Base-by-base conservation (phyloP, 495 filamentous ascomycete species). In the Aspergillus avenaceus region DNA sequence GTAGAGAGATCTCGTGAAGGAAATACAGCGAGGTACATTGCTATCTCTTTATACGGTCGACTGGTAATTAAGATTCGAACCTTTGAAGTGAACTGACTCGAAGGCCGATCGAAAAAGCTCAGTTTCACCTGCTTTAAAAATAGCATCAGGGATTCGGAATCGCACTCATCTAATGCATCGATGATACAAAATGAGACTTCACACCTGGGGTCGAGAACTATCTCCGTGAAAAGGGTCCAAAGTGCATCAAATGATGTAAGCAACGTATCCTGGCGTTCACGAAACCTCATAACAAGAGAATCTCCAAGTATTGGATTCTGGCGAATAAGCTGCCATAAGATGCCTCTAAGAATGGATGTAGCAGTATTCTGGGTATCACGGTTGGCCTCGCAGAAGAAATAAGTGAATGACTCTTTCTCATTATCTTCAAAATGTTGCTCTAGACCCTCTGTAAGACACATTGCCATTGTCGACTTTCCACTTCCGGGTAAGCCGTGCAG, bases 101-200 rank as follows among this genome's bases (percentile, higher is more conserved):
- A 29, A 4, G 2, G 6, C 3, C 8, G 4, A 3, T 16, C 12
- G 13, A 11, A 18, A 4, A 42, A 41, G 9, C 12, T 46, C 14
- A 41, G 34, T 9, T 32, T 14, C 4, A 55, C 42, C 23, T 60
- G 54, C 13, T 24, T 19, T n/a, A 66, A 36, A 2, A 66, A 37
- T 6, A 49, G 41, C 18, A 48, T 26, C 36, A 62, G 49, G 2
- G 58, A 59, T 12, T 36, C 43, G 9, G 26, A 16, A 3, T 62
- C 58, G 48, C 64, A 68, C 49, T 68, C 62, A 37, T 68, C 63
- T 3, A 68, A 41, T 2, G 59, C 58, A 28, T 66, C 61, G 22
- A 62, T 59, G 13, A 66, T 52, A 47, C 51, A 62, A 47, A 60
- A 64, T 36, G 49, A 53, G 16, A 46, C 44, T n/a, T 19, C n/a